Evolutionary conservation across 2,329 filamentous ascomycete genomes (phyloP).

Genomic region (Emmonsia crescens): DNA sequence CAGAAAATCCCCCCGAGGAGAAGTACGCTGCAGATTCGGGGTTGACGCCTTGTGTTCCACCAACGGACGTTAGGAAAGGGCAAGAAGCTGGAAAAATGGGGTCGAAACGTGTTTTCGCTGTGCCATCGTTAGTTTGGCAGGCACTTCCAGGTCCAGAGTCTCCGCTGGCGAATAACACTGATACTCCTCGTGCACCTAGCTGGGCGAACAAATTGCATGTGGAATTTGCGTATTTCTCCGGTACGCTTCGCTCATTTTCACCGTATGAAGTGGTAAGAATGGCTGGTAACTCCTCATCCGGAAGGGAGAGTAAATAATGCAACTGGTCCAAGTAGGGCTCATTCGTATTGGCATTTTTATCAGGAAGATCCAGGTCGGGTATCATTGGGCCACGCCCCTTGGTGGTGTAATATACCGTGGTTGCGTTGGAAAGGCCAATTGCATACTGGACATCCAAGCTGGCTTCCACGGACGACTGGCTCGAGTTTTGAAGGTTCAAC

Average conservation of each 20-base stretch:
- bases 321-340: constrained; percentile 59
- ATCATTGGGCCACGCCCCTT: constrained; percentile 45
- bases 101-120: constrained; percentile 40
- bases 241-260: constrained; percentile 54
- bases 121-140: constrained; percentile 46
- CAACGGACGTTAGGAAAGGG: constrained; percentile 53
- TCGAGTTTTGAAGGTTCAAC: constrained; percentile 37
- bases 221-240: constrained; percentile 47
- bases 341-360: constrained; percentile 39
- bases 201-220: constrained; percentile 54
- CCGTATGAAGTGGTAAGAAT: constrained; percentile 61
- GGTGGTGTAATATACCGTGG: constrained; percentile 48
- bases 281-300: constrained; percentile 46
- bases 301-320: constrained; percentile 46
- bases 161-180: constrained; percentile 53
- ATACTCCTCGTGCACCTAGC: constrained; percentile 58
- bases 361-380: constrained; percentile 37
- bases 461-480: constrained; percentile 42
- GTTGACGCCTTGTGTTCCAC: constrained; percentile 43
- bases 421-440: constrained; percentile 43
- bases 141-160: constrained; percentile 48
- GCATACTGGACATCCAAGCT: constrained; percentile 56
- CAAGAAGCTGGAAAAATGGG: constrained; percentile 47
- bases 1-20: constrained; percentile 41
- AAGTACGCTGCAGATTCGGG: constrained; percentile 47